Percentiles rank a stretch among this genome's conserved stretches.
Evolutionary conservation across 352 stramenopile species (phyloP).

Genomic region (Peronospora farinosa): DNA sequence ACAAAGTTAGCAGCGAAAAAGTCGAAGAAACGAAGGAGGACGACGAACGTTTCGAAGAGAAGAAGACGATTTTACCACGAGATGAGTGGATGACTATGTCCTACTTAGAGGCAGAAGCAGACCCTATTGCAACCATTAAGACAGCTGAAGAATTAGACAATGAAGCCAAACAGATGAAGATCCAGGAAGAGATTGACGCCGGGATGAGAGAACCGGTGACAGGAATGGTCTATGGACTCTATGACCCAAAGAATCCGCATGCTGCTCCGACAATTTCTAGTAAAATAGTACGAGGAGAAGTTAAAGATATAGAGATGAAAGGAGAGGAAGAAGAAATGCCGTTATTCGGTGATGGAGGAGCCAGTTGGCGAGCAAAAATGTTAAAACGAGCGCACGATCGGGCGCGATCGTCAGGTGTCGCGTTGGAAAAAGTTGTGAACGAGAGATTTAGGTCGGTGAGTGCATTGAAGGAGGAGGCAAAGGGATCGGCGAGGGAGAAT

Average conservation of each 20-base stretch:
- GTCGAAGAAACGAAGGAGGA: conserved; percentile 10
- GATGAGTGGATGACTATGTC: conserved; percentile 83
- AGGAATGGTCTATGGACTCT: conserved; percentile 70
- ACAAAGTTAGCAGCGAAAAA: conserved; percentile 13
- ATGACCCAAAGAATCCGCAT: conserved; percentile 75
- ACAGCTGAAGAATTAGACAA: conserved; percentile 32
- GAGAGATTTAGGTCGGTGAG: conserved; percentile 56
- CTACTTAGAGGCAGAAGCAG: conserved; percentile 35
- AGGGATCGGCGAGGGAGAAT: conserved; percentile 39
- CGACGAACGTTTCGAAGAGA: neutral
- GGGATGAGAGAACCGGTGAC: conserved; percentile 72
- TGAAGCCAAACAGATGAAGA: conserved; percentile 48
- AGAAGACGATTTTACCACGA: conserved; percentile 28
- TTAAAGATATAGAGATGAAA: conserved; percentile 4
- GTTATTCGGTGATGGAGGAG: conserved; percentile 62
- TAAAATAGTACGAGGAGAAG: conserved; percentile 13
- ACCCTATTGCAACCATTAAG: conserved; percentile 30
- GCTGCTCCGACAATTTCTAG: conserved; percentile 25
- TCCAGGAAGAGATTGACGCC: conserved; percentile 69
- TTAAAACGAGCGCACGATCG: conserved; percentile 62
- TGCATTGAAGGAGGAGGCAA: conserved; percentile 44
- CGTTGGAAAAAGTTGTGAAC: conserved; percentile 54
- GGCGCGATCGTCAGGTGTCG: conserved; percentile 42
- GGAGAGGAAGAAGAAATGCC: conserved; percentile 20
- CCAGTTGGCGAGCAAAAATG: conserved; percentile 83